Conservation (phyloP, 1,284 basidiomycete genomes). For the Marasmius fiardii region DNA sequence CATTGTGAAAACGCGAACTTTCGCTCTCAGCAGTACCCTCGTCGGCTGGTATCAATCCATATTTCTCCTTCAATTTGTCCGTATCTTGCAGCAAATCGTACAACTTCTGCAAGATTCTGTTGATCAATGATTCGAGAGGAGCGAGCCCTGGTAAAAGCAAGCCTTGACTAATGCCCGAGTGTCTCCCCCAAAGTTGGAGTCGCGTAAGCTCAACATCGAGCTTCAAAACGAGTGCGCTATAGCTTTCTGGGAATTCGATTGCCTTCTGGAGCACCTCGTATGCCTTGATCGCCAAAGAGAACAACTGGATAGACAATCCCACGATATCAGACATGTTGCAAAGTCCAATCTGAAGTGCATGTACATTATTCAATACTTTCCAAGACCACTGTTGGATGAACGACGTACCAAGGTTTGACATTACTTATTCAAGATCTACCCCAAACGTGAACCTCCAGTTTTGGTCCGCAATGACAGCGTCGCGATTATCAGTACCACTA, state of each 20-base stretch:
- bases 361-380: no score
- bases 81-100: slow-evolving; percentile 7
- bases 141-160: not conserved
- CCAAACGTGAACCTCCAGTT: no score
- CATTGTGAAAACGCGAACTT: not conserved
- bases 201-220: slow-evolving; percentile 9
- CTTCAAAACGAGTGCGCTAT: slow-evolving; percentile 4
- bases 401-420: no score
- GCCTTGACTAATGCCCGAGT: slow-evolving; percentile 5
- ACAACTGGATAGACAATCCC: slow-evolving; percentile 2
- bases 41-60: not conserved
- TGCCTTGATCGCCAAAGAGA: slow-evolving; percentile 3
- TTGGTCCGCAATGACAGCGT: no score
- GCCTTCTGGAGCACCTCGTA: slow-evolving; percentile 9
- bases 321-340: not conserved
- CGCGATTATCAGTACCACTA: no score
- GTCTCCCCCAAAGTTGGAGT: slow-evolving; percentile 8
- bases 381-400: no score
- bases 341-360: no score
- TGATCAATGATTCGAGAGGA: slow-evolving; percentile 5
- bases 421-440: no score
- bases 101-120: slow-evolving; percentile 4
- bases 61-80: slow-evolving; percentile 4
- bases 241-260: slow-evolving; percentile 8
- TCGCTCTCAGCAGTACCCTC: not conserved